phyloP scores from a whole-genome alignment of 495 filamentous ascomycete genomes.

The Xylaria cubensis region DNA sequence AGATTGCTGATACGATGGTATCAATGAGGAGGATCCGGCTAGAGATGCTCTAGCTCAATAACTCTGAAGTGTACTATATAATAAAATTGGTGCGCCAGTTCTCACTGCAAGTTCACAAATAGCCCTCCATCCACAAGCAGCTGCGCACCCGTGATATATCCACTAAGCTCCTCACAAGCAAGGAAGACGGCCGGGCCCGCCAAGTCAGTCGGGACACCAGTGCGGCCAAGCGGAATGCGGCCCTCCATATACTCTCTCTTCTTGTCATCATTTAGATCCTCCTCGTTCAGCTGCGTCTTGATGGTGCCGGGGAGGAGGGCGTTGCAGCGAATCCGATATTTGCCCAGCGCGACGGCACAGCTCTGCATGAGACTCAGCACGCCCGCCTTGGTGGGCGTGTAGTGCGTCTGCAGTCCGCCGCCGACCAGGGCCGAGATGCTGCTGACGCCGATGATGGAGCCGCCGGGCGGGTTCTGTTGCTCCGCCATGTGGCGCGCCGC shows the following conservation, averaged over 20 bases:
- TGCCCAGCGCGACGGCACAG: conserved; percentile 77
- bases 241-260: conserved; percentile 88
- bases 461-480: conserved; percentile 69
- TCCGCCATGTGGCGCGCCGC: conserved; percentile 79
- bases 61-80: not conserved
- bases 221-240: conserved; percentile 79
- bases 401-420: conserved; percentile 80
- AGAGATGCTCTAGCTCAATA: not conserved
- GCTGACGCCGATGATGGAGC: conserved; percentile 81
- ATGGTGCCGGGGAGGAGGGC: conserved; percentile 87
- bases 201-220: conserved; percentile 72
- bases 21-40: not conserved
- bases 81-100: not conserved
- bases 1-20: not conserved
- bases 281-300: conserved; percentile 84
- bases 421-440: conserved; percentile 88
- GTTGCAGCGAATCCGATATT: conserved; percentile 81
- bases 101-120: conserved; percentile 64
- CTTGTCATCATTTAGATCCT: conserved; percentile 70
- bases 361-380: conserved; percentile 86
- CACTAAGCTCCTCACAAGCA: conserved; percentile 76
- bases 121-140: conserved; percentile 84
- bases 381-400: conserved; percentile 91
- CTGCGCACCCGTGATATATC: conserved; percentile 84
- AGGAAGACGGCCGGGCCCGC: conserved; percentile 87